Conservation (phyloP, 306 rosid genomes). For the apple (Malus domestica) region DNA sequence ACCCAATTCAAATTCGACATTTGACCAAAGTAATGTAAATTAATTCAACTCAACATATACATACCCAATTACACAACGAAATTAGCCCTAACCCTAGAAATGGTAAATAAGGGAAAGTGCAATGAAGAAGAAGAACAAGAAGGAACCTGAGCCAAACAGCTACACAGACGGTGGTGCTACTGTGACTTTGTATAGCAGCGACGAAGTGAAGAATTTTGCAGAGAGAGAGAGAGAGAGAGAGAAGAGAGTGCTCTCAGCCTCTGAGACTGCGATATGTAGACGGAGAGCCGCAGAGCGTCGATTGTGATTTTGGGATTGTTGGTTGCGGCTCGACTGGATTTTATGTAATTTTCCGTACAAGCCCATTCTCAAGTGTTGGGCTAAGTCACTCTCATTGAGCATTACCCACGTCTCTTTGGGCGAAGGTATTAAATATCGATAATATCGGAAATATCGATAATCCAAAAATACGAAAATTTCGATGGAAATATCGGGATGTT, state of each 20-base stretch:
- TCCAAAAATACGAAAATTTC: too few species aligned
- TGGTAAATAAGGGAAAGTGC: background rate
- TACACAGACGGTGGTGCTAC: background rate
- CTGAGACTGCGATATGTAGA: background rate
- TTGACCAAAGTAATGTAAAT: background rate
- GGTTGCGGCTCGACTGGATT: background rate
- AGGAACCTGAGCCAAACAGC: background rate
- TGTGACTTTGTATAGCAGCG: background rate
- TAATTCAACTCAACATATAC: background rate
- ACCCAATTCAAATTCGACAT: background rate
- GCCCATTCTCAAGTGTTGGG: background rate
- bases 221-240: background rate
- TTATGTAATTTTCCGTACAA: background rate
- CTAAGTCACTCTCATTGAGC: background rate
- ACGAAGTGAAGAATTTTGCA: background rate
- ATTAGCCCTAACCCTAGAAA: constrained; percentile 3
- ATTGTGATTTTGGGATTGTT: background rate
- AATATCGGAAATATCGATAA: too few species aligned
- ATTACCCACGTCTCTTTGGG: background rate
- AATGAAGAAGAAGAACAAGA: background rate
- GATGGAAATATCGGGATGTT: too few species aligned
- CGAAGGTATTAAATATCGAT: too few species aligned
- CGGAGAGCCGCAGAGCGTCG: background rate
- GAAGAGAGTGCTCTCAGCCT: background rate
- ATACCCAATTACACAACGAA: background rate